These are phyloP conservation scores for Suillus occidentalis DNA, from an alignment of 768 basidiomycete genomes.

Conservation along the genomic window DNA sequence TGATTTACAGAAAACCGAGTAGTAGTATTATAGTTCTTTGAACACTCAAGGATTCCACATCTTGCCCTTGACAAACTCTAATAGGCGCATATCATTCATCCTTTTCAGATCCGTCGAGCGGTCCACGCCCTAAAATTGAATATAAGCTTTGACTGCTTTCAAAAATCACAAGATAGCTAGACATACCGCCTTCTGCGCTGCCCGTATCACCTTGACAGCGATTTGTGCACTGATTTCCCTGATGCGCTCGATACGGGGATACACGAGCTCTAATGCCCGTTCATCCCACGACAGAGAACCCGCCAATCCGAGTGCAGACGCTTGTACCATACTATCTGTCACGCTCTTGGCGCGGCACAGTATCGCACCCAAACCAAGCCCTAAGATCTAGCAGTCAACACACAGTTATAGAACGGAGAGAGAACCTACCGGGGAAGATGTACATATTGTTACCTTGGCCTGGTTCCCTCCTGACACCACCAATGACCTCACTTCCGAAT, in stretches of 20 bases:
- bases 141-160: conserved; percentile 12
- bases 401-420: background rate
- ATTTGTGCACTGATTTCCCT: conserved; percentile 80
- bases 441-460: conserved; percentile 98
- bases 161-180: conserved; percentile 10
- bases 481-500: conserved; percentile 63
- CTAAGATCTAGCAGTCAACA: conserved; percentile 25
- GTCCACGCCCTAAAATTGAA: conserved; percentile 50
- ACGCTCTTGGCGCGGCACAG: conserved; percentile 66
- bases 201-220: conserved; percentile 71
- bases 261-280: conserved; percentile 62
- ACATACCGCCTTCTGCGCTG: conserved; percentile 74
- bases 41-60: conserved; percentile 65
- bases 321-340: conserved; percentile 88
- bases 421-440: conserved; percentile 61
- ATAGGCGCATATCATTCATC: conserved; percentile 56
- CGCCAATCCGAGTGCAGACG: conserved; percentile 78
- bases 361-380: conserved; percentile 80
- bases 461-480: conserved; percentile 60
- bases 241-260: conserved; percentile 82
- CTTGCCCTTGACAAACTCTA: conserved; percentile 53
- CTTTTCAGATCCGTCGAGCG: conserved; percentile 50
- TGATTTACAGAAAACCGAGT: background rate
- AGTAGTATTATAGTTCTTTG: background rate
- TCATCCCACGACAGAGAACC: conserved; percentile 73